These are phyloP conservation scores for Dioszegia aurantiaca DNA, from an alignment of 768 basidiomycete species.

Conservation along the genomic window DNA sequence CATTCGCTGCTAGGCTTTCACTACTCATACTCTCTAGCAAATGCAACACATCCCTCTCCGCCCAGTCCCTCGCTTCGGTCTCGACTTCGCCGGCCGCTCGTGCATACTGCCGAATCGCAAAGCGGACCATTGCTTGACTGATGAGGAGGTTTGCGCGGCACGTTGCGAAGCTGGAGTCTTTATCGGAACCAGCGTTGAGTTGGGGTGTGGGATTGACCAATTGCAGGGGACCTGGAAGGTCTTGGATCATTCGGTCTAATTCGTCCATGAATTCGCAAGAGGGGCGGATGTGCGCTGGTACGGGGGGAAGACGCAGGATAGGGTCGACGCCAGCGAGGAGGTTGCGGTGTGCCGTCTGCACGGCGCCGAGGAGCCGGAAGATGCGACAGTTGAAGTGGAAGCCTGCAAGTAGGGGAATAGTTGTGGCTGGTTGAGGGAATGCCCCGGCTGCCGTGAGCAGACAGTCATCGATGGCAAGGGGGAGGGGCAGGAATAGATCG, in stretches of 20 bases:
- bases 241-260: slow-evolving; percentile 16
- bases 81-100: slow-evolving; percentile 16
- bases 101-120: slow-evolving; percentile 34
- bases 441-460: slow-evolving; percentile 28
- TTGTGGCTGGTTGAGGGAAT: slow-evolving; percentile 4
- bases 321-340: neutral
- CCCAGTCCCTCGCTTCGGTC: slow-evolving; percentile 21
- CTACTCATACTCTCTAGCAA: slow-evolving; percentile 32
- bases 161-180: slow-evolving; percentile 20
- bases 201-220: slow-evolving; percentile 9
- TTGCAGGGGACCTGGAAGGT: slow-evolving; percentile 21
- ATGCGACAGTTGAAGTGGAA: slow-evolving; percentile 29
- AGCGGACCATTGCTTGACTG: slow-evolving; percentile 32
- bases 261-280: slow-evolving; percentile 16
- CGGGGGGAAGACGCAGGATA: neutral
- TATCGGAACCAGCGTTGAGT: neutral
- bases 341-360: slow-evolving; percentile 16
- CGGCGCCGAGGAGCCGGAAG: slow-evolving; percentile 26
- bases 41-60: slow-evolving; percentile 30
- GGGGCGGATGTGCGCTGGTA: neutral
- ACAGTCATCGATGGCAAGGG: slow-evolving; percentile 27
- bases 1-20: slow-evolving; percentile 34
- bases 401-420: slow-evolving; percentile 29
- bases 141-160: slow-evolving; percentile 35
- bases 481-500: slow-evolving; percentile 27